Evolutionary conservation across 2,329 filamentous ascomycete genomes (phyloP).

Genomic region (Talaromyces marneffei): DNA sequence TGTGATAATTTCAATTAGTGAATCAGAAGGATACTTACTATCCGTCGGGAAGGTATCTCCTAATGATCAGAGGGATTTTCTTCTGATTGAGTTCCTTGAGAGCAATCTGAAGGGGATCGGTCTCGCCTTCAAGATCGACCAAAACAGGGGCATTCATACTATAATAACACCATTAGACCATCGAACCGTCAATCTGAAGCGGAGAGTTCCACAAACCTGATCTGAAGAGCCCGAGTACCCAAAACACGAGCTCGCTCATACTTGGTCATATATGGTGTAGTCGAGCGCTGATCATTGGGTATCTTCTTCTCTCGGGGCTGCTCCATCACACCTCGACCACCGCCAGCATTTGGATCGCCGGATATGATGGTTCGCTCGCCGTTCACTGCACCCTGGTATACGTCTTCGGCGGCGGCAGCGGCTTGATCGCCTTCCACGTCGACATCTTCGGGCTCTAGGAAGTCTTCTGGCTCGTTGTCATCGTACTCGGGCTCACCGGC

Average conservation of each 20-base stretch:
- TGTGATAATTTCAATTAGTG: not conserved
- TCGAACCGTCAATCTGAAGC: not conserved
- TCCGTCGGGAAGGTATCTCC: conserved; percentile 93
- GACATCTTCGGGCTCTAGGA: conserved; percentile 51
- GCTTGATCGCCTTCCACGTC: conserved; percentile 51
- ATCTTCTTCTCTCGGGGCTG: conserved; percentile 75
- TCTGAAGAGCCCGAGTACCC: conserved; percentile 88
- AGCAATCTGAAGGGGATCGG: conserved; percentile 93
- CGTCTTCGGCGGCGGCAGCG: conserved; percentile 28
- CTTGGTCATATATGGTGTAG: conserved; percentile 99
- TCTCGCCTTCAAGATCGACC: conserved; percentile 95
- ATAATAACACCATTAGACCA: conserved; percentile 18
- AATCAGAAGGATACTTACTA: conserved; percentile 57
- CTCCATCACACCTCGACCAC: conserved; percentile 50
- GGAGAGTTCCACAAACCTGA: conserved; percentile 60
- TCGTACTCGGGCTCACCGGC: conserved; percentile 61
- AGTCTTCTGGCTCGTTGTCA: conserved; percentile 58
- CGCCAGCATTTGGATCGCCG: conserved; percentile 49
- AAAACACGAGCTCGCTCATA: conserved; percentile 93
- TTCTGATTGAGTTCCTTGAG: conserved; percentile 97
- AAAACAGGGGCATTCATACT: conserved; percentile 97
- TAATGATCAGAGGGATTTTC: conserved; percentile 94
- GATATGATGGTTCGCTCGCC: conserved; percentile 39
- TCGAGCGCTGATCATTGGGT: conserved; percentile 76
- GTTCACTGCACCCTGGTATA: conserved; percentile 31